Conservation (phyloP, 345 rosid genomes). For the Conringia planisiliqua region DNA sequence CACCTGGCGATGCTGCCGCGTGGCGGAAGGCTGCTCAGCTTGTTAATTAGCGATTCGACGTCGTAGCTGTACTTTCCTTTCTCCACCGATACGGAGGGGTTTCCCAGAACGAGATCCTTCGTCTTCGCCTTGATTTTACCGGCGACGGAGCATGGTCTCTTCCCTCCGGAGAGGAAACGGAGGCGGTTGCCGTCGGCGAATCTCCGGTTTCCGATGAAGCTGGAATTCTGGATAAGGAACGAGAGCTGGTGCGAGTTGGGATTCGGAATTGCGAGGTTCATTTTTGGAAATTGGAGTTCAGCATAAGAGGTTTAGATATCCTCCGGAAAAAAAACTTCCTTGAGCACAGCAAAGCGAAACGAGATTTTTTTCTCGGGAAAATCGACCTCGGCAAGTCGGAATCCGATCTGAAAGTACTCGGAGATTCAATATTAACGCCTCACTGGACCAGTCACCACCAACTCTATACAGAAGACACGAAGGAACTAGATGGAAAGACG, state of each 20-base stretch:
- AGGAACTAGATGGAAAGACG: not conserved
- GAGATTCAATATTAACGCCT: not conserved
- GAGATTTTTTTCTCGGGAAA: slow-evolving; percentile 10
- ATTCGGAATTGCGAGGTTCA: slow-evolving; percentile 37
- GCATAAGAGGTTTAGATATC: slow-evolving; percentile 3
- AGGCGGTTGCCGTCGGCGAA: slow-evolving; percentile 30
- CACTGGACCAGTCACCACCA: not conserved
- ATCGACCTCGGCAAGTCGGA: not conserved
- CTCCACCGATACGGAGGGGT: slow-evolving; percentile 73
- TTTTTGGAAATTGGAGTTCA: slow-evolving; percentile 11
- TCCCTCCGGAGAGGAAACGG: slow-evolving; percentile 33
- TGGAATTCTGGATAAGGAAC: slow-evolving; percentile 31
- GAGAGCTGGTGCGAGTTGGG: slow-evolving; percentile 33
- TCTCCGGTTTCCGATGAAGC: slow-evolving; percentile 27
- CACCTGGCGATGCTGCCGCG: slow-evolving; percentile 95
- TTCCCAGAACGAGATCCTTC: slow-evolving; percentile 66
- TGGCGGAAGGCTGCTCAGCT: slow-evolving; percentile 94
- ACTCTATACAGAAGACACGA: not conserved
- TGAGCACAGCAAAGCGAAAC: not conserved
- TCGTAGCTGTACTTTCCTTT: slow-evolving; percentile 95
- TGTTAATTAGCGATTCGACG: slow-evolving; percentile 92
- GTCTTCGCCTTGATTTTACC: slow-evolving; percentile 45
- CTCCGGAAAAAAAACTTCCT: not conserved
- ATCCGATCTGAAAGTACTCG: not conserved
- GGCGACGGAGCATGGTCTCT: slow-evolving; percentile 20